Percentiles rank a stretch among this genome's conserved stretches.
Conservation (phyloP, 2,329 filamentous ascomycete species). For the Pseudogymnoascus verrucosus region DNA sequence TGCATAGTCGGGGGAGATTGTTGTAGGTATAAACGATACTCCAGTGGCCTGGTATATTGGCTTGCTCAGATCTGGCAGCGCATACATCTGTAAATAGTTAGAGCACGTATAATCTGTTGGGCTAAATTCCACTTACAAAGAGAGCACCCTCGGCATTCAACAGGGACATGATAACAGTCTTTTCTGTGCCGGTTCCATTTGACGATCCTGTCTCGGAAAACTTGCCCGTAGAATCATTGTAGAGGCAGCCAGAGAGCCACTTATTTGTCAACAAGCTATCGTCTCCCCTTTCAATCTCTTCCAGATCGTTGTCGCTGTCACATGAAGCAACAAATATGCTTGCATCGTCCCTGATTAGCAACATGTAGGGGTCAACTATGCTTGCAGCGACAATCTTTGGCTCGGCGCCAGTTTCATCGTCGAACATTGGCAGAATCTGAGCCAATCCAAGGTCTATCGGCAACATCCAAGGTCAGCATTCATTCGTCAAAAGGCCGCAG, state of each 20-base stretch:
- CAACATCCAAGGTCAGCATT: constrained; percentile 12
- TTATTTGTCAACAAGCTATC: constrained; percentile 50
- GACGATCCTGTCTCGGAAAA: constrained; percentile 35
- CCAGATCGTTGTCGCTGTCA: constrained; percentile 73
- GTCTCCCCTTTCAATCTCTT: constrained; percentile 64
- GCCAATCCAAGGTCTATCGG: constrained; percentile 68
- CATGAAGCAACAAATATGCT: constrained; percentile 73
- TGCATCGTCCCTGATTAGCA: constrained; percentile 76
- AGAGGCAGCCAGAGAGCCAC: constrained; percentile 80
- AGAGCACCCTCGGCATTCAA: constrained; percentile 68
- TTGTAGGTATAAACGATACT: constrained; percentile 67
- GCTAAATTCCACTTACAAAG: constrained; percentile 47
- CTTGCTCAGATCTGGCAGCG: constrained; percentile 62
- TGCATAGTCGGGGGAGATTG: constrained; percentile 63
- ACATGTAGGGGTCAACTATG: constrained; percentile 77
- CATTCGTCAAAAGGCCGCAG: constrained; percentile 8
- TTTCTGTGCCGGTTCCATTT: constrained; percentile 23
- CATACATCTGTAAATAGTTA: constrained; percentile 55
- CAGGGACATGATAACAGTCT: constrained; percentile 64
- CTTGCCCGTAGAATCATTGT: constrained; percentile 54
- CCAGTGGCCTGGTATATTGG: constrained; percentile 69
- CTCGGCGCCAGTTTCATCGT: constrained; percentile 80
- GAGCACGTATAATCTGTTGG: background rate
- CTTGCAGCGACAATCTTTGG: constrained; percentile 71
- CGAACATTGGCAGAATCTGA: constrained; percentile 87